A percentile compares a stretch with the other conserved stretches of the same genome.
phyloP scores from a whole-genome alignment of 1,139 yeast genomes.

The Chernovozyma aurita region DNA sequence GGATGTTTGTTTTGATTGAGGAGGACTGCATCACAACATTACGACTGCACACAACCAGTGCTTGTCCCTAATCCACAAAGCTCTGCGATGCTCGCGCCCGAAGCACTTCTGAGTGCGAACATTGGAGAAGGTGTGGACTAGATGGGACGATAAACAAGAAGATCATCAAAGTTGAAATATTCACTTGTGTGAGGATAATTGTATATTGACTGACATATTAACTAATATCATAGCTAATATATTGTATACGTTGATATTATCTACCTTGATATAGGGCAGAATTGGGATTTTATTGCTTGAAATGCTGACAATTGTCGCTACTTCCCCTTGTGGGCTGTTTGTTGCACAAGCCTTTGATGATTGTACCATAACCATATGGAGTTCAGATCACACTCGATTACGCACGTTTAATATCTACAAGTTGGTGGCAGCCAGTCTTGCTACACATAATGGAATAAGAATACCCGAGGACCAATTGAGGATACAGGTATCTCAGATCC shows the following conservation, averaged over 20 bases:
- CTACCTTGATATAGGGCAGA: no score
- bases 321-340: neutral
- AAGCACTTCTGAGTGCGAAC: no score
- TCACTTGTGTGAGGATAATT: no score
- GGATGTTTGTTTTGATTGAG: constrained; percentile 13
- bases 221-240: no score
- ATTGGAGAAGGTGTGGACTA: no score
- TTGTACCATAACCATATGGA: neutral
- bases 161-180: no score
- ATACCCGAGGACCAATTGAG: neutral
- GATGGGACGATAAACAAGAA: no score
- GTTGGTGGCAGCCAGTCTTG: neutral
- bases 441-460: constrained; percentile 1
- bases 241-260: no score
- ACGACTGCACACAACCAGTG: neutral
- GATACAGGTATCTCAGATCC: constrained; percentile 11
- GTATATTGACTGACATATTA: no score
- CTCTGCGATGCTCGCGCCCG: no score
- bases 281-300: no score
- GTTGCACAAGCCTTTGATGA: neutral
- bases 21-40: neutral
- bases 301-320: neutral
- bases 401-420: constrained; percentile 1
- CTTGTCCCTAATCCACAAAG: neutral
- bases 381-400: neutral